phyloP scores from a whole-genome alignment of 805 yeast species.

The Cyberlindnera samutprakarnensis region DNA sequence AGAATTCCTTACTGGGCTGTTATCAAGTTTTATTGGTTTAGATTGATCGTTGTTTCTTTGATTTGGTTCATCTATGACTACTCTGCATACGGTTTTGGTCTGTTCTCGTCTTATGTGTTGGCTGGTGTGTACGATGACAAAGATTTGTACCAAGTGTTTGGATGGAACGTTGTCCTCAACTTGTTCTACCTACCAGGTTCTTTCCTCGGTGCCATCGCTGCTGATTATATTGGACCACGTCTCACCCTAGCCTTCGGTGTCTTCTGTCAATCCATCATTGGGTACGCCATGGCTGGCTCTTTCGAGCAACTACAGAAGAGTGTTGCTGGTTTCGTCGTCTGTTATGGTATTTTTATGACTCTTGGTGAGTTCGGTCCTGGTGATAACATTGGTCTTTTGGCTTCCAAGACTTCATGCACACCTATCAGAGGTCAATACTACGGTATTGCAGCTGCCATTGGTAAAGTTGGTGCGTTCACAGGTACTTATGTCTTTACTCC shows the following conservation, averaged over 20 bases:
- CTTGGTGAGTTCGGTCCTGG: slow-evolving; percentile 95
- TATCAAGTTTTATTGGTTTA: slow-evolving; percentile 77
- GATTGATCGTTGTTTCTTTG: slow-evolving; percentile 59
- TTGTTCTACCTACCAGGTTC: slow-evolving; percentile 89
- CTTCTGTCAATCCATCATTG: slow-evolving; percentile 64
- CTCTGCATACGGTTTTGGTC: slow-evolving; percentile 79
- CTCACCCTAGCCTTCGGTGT: slow-evolving; percentile 67
- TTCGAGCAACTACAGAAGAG: slow-evolving; percentile 47
- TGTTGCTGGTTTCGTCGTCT: slow-evolving; percentile 75
- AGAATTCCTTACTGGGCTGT: slow-evolving; percentile 60
- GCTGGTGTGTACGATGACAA: slow-evolving; percentile 47
- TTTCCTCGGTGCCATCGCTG: slow-evolving; percentile 70
- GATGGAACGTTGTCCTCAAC: slow-evolving; percentile 89
- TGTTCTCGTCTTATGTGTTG: slow-evolving; percentile 71
- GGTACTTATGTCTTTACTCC: slow-evolving; percentile 88
- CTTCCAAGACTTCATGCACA: slow-evolving; percentile 80
- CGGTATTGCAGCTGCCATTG: slow-evolving; percentile 86
- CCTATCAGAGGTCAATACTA: slow-evolving; percentile 88
- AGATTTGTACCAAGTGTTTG: slow-evolving; percentile 67
- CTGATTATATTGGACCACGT: slow-evolving; percentile 94
- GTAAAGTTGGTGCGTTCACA: slow-evolving; percentile 88
- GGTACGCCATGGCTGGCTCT: slow-evolving; percentile 75
- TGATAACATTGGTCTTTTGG: slow-evolving; percentile 81
- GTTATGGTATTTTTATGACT: slow-evolving; percentile 80
- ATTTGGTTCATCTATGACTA: slow-evolving; percentile 94